Evolutionary conservation across 371 early-diverging fungal genomes (phyloP).

Genomic region (Mortierella polycephala): DNA sequence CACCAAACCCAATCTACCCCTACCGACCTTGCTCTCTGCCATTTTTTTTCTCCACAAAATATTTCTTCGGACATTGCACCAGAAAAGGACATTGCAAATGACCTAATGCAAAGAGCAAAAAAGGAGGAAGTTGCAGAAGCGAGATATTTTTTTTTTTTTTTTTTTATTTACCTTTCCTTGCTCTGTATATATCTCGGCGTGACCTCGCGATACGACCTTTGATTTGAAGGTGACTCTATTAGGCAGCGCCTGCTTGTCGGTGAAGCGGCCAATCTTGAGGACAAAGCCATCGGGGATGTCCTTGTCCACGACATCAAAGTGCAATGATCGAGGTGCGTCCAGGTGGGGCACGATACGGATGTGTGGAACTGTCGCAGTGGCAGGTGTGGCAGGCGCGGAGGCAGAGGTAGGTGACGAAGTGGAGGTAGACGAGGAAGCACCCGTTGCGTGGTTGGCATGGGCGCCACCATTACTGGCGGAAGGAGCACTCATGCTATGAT

Average conservation of each 20-base stretch:
- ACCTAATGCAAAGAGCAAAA: no score
- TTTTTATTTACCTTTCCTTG: constrained; percentile 71
- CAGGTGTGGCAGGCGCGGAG: background rate
- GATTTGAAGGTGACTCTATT: constrained; percentile 90
- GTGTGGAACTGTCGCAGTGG: constrained; percentile 59
- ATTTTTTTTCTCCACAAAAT: no score
- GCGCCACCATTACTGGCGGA: background rate
- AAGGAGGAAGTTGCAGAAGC: no score
- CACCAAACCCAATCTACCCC: no score
- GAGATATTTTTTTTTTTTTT: background rate
- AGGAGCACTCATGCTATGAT: constrained; percentile 16
- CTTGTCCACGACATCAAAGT: constrained; percentile 86
- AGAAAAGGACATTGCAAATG: no score
- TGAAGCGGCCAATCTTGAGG: constrained; percentile 85
- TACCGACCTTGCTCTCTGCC: no score
- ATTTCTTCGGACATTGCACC: no score
- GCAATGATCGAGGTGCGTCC: constrained; percentile 78
- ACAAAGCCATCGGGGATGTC: constrained; percentile 74
- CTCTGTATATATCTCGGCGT: constrained; percentile 93
- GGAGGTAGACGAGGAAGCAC: background rate
- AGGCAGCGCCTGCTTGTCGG: constrained; percentile 73
- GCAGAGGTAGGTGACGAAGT: background rate
- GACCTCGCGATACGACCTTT: constrained; percentile 93
- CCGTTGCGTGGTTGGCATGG: background rate
- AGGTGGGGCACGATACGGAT: constrained; percentile 84